Percentiles rank a stretch among this genome's conserved stretches.
Conservation (phyloP, 2,329 filamentous ascomycete genomes). For the Catunica adiposa region DNA sequence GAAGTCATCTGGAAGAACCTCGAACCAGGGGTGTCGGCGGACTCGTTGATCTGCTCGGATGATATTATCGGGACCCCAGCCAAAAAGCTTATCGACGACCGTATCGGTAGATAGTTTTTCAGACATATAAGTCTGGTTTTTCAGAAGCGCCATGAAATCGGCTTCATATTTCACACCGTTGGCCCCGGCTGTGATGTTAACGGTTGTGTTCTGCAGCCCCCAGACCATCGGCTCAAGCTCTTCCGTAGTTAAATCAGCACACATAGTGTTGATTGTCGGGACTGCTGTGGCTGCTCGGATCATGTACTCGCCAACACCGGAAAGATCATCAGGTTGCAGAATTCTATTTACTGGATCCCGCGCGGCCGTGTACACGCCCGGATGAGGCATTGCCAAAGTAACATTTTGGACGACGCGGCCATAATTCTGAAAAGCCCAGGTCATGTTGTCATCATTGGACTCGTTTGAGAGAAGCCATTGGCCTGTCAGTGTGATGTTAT, state of each 20-base stretch:
- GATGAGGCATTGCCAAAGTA: conserved; percentile 61
- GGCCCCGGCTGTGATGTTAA: neutral
- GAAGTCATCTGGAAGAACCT: neutral
- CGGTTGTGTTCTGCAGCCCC: neutral
- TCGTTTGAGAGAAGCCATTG: conserved; percentile 43
- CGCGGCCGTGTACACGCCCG: conserved; percentile 48
- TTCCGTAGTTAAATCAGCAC: conserved; percentile 42
- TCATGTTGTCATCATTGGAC: conserved; percentile 33
- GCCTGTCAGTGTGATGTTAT: conserved; percentile 55
- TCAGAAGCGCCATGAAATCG: neutral
- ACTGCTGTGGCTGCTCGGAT: conserved; percentile 53
- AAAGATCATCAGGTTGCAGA: conserved; percentile 48
- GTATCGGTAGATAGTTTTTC: neutral
- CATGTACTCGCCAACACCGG: conserved; percentile 51
- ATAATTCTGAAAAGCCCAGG: conserved; percentile 30
- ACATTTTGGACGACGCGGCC: conserved; percentile 56
- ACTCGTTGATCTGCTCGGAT: neutral
- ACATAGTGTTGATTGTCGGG: conserved; percentile 56
- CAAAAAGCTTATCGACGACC: neutral
- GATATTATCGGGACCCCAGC: neutral
- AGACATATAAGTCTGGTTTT: neutral
- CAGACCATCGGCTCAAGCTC: conserved; percentile 46
- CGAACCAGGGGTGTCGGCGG: neutral
- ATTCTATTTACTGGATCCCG: conserved; percentile 45
- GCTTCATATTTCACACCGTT: neutral